Evolutionary conservation across 2,329 filamentous ascomycete species (phyloP).

Genomic region (Fusarium tupiense): DNA sequence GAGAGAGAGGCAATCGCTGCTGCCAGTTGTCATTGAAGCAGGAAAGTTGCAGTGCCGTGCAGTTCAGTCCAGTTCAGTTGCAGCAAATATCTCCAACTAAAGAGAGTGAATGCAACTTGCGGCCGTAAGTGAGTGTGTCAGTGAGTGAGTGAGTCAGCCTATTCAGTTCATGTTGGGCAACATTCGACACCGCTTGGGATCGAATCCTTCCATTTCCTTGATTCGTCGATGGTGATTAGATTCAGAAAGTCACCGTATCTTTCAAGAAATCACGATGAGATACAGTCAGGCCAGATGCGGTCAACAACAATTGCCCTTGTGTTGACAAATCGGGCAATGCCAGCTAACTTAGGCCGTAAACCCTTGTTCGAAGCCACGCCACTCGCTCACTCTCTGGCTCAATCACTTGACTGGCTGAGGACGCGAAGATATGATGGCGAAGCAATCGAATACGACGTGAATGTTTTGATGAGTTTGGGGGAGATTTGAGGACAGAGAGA

Average conservation of each 20-base stretch:
- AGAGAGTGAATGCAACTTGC: not conserved
- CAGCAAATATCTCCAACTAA: not conserved
- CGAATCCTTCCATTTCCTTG: not conserved
- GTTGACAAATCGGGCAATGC: constrained; percentile 41
- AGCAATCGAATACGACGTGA: constrained; percentile 8
- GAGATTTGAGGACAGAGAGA: not conserved
- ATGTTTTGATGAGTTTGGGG: not conserved
- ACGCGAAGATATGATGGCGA: constrained; percentile 30
- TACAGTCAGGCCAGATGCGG: constrained; percentile 38
- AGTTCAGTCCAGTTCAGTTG: constrained; percentile 9
- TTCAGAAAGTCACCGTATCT: constrained; percentile 21
- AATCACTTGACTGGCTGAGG: constrained; percentile 35
- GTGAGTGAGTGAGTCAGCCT: constrained; percentile 10
- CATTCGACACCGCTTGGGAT: constrained; percentile 23
- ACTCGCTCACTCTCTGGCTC: constrained; percentile 30
- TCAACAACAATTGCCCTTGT: constrained; percentile 29
- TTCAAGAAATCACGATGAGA: constrained; percentile 29
- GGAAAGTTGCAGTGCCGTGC: constrained; percentile 1
- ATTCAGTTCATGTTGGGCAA: constrained; percentile 20
- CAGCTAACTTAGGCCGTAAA: constrained; percentile 36
- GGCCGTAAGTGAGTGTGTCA: not conserved
- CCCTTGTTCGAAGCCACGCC: constrained; percentile 40
- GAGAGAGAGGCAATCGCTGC: not conserved
- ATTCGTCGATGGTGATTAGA: constrained; percentile 20
- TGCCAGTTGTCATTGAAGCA: constrained; percentile 16